Evolutionary conservation across 495 filamentous ascomycete species (phyloP).

Genomic region (Xylaria castorea): DNA sequence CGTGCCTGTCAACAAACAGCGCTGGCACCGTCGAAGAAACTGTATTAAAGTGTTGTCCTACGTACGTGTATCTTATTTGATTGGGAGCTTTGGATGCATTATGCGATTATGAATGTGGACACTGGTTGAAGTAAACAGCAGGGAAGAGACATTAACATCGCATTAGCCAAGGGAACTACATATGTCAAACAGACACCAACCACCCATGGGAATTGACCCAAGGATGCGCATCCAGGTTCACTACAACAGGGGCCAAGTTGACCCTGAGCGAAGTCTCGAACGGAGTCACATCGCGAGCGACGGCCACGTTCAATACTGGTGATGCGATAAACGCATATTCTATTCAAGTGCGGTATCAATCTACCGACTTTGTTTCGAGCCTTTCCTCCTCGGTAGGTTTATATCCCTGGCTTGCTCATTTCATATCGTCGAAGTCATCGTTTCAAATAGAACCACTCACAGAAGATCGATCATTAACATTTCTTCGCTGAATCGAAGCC

Average conservation of each 20-base stretch:
- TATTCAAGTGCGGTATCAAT: conserved; percentile 15
- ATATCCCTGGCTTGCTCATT: neutral
- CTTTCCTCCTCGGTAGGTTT: neutral
- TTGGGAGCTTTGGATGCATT: too few species aligned
- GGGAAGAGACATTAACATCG: neutral
- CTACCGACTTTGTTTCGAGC: neutral
- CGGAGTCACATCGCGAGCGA: neutral
- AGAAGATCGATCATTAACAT: neutral
- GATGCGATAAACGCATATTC: conserved; percentile 11
- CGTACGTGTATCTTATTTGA: neutral
- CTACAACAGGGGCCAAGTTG: too few species aligned
- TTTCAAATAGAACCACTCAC: neutral
- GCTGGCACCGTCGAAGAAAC: conserved; percentile 13
- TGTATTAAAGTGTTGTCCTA: conserved; percentile 7
- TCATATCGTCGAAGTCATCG: neutral
- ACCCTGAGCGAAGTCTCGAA: neutral
- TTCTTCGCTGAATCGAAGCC: neutral
- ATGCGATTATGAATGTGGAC: neutral
- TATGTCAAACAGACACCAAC: neutral
- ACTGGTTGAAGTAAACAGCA: neutral
- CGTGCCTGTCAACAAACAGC: neutral
- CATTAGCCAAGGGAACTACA: neutral
- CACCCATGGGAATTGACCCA: neutral
- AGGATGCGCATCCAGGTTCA: neutral
- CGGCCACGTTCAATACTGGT: neutral